Evolutionary conservation across 2,329 filamentous ascomycete species (phyloP), one percentile per base, ranked within the genome.

Genomic region (Aotearoamyces nothofagi): DNA sequence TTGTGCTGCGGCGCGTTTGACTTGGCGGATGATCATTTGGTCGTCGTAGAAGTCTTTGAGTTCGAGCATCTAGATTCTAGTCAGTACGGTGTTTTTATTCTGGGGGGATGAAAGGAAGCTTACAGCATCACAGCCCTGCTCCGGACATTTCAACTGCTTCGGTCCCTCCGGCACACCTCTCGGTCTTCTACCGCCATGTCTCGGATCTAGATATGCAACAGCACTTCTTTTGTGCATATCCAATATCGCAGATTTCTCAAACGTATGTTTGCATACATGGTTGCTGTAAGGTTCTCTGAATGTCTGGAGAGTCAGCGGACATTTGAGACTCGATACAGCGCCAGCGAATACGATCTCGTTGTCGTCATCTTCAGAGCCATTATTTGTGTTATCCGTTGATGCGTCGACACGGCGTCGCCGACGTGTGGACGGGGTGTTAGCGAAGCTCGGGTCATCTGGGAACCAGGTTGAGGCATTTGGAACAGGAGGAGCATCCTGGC

Each of bases 241-340:
- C 14, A 67, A 33, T 22, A 86, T 74, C 1, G 69, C 68, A 2
- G 48, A 44, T 48, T 69, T 75, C 45, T 86, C 76, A 45, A 81
- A 86, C 0, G 66, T 73, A 48, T 86, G 79, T 31, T 67, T 71
- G 56, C 79, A 86, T 38, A 68, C 66, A 9, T 47, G 55, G 41
- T 69, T 79, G 31, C 67, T 78, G 43, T 69, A 71, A 0, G 79
- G 79, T 29, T 81, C 63, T 23, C 58, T 55, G 56, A 82, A 73
- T 24, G 65, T 57, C 29, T 58, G 57, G 38, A 83, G 56, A 0
- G 77, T 78, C 12, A 86, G 49, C 0, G 78, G 77, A 43, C 79
- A 86, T 41, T 69, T 74, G 17, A 76, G 66, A 47, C 69, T 77
- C 29, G 73, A 60, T 4, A 63, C 66, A 36, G 73, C 70, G 27